Evolutionary conservation across 2,329 filamentous ascomycete genomes (phyloP).

Genomic region (Macrophomina phaseolina): DNA sequence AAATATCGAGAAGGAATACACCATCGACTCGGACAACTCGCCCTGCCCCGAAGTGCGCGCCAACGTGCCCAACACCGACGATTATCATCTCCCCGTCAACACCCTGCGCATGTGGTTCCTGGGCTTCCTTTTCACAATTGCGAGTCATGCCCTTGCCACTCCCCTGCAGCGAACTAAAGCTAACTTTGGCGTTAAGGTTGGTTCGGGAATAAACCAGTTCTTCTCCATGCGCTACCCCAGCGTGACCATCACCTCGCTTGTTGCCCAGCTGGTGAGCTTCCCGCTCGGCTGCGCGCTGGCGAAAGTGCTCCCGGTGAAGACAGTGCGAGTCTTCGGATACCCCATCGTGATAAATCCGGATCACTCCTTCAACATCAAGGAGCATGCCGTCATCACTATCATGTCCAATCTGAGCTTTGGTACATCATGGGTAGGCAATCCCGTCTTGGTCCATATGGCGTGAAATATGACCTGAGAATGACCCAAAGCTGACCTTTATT

Average conservation of each 20-base stretch:
- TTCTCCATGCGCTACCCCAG: slow-evolving; percentile 47
- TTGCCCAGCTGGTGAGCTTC: slow-evolving; percentile 43
- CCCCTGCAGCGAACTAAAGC: neutral
- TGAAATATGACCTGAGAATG: neutral
- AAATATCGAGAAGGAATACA: slow-evolving; percentile 26
- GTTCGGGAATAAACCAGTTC: slow-evolving; percentile 37
- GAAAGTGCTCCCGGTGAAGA: slow-evolving; percentile 19
- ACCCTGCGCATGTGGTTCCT: slow-evolving; percentile 55
- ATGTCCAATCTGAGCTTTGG: slow-evolving; percentile 61
- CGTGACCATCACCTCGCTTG: slow-evolving; percentile 63
- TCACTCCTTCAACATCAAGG: slow-evolving; percentile 64
- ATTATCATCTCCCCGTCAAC: slow-evolving; percentile 39
- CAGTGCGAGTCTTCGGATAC: slow-evolving; percentile 19
- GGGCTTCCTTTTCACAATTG: slow-evolving; percentile 52
- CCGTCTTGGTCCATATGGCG: neutral
- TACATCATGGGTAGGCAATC: slow-evolving; percentile 60
- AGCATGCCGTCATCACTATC: slow-evolving; percentile 66
- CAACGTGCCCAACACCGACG: slow-evolving; percentile 27
- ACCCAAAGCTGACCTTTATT: neutral
- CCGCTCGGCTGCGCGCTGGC: slow-evolving; percentile 35
- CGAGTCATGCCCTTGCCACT: slow-evolving; percentile 33
- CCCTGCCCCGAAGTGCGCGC: slow-evolving; percentile 25
- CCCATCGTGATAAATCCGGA: slow-evolving; percentile 55
- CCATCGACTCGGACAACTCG: slow-evolving; percentile 27
- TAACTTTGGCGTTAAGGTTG: slow-evolving; percentile 2